Percentiles rank a stretch among this genome's conserved stretches.
phyloP scores from a whole-genome alignment of 352 stramenopile species.

The Globisporangium cystogenes region DNA sequence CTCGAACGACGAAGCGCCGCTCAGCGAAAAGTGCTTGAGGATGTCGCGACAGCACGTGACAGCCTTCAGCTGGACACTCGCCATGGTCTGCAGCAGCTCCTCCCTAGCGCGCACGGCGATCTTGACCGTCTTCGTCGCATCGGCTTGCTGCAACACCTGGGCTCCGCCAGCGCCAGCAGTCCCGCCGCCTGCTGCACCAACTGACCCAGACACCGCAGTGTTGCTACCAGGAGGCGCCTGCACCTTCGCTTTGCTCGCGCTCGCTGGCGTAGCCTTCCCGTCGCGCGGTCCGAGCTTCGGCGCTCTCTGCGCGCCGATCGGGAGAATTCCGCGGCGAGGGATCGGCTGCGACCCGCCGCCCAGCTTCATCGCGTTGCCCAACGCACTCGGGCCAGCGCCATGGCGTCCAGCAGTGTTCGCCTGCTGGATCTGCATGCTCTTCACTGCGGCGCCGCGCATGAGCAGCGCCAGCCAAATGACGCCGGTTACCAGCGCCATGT shows the following conservation, averaged over 20 bases:
- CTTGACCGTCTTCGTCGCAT: constrained; percentile 52
- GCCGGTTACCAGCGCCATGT: constrained; percentile 72
- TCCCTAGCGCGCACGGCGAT: constrained; percentile 73
- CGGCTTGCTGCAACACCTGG: not conserved
- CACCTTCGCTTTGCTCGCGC: constrained; percentile 32
- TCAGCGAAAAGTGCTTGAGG: constrained; percentile 60
- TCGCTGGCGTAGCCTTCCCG: constrained; percentile 18
- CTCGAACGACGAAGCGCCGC: constrained; percentile 60
- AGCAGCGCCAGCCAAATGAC: constrained; percentile 73
- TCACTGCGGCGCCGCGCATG: constrained; percentile 72
- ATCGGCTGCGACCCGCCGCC: constrained; percentile 45
- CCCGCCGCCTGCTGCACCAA: not conserved
- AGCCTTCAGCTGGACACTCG: constrained; percentile 65
- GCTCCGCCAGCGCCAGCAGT: not conserved
- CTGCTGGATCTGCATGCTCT: constrained; percentile 84
- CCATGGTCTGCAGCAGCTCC: constrained; percentile 73
- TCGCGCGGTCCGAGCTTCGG: constrained; percentile 24
- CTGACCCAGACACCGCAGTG: constrained; percentile 2
- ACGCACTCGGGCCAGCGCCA: constrained; percentile 19
- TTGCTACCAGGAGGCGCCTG: constrained; percentile 7
- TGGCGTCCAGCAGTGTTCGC: constrained; percentile 39
- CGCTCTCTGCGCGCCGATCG: constrained; percentile 12
- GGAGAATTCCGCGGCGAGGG: constrained; percentile 34
- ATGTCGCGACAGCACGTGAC: constrained; percentile 70
- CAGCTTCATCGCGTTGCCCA: constrained; percentile 45